Evolutionary conservation across 345 rosid species (phyloP).

Genomic region (Linum trigynum): DNA sequence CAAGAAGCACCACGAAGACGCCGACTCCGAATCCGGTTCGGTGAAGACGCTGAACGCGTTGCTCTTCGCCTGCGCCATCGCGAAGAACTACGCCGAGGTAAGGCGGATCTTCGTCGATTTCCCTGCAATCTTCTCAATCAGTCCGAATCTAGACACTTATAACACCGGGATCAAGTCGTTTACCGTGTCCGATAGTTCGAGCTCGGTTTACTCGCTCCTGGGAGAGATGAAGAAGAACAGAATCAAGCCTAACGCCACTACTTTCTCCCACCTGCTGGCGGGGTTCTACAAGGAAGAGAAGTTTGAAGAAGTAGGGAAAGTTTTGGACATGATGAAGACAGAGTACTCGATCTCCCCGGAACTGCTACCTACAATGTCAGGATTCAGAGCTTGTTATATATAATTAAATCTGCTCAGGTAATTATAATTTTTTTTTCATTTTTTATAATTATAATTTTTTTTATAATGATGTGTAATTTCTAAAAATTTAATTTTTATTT

Average conservation of each 20-base stretch:
- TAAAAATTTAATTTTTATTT: too few species aligned
- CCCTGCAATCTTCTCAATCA: slow-evolving; percentile 38
- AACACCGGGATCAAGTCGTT: slow-evolving; percentile 56
- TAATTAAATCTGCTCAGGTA: too few species aligned
- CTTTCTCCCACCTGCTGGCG: slow-evolving; percentile 42
- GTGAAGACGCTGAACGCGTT: slow-evolving; percentile 56
- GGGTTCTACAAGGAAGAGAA: slow-evolving; percentile 74
- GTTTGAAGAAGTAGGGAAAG: slow-evolving; percentile 61
- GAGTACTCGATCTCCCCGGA: slow-evolving; percentile 36
- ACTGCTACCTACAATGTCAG: slow-evolving; percentile 44
- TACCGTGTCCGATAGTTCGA: slow-evolving; percentile 50
- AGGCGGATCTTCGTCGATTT: slow-evolving; percentile 55
- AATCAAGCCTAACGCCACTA: slow-evolving; percentile 36
- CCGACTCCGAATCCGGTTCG: slow-evolving; percentile 20
- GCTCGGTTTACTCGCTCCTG: slow-evolving; percentile 51
- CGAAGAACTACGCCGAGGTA: slow-evolving; percentile 45
- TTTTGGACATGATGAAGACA: slow-evolving; percentile 45
- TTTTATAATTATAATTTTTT: too few species aligned
- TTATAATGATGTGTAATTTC: too few species aligned
- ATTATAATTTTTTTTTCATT: too few species aligned
- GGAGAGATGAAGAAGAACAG: slow-evolving; percentile 71
- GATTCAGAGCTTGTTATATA: slow-evolving; percentile 63
- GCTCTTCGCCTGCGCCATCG: slow-evolving; percentile 48
- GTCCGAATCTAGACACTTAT: slow-evolving; percentile 57
- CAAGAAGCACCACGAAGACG: slow-evolving; percentile 32